These are phyloP conservation scores for Globisporangium apiculatum DNA, from an alignment of 352 stramenopile genomes.

Conservation along the genomic window DNA sequence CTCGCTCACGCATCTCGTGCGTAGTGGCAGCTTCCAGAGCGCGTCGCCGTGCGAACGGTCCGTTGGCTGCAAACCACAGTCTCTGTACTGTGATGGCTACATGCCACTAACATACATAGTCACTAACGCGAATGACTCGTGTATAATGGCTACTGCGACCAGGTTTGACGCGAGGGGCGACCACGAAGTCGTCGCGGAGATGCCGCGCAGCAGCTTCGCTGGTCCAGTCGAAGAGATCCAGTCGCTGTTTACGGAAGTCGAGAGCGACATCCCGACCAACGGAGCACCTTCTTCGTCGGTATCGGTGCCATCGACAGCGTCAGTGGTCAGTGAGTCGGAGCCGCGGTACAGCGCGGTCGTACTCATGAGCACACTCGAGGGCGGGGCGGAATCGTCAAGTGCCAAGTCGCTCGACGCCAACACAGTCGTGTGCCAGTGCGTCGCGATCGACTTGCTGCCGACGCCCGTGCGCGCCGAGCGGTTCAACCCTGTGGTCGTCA, in stretches of 20 bases:
- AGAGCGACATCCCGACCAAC: slow-evolving; percentile 7
- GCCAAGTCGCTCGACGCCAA: background rate
- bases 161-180: slow-evolving; percentile 10
- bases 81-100: background rate
- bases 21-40: slow-evolving; percentile 7
- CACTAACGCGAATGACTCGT: background rate
- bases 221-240: slow-evolving; percentile 7
- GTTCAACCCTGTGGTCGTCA: slow-evolving; percentile 31
- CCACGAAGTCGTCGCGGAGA: slow-evolving; percentile 2
- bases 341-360: slow-evolving; percentile 28
- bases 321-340: background rate
- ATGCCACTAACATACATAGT: too few relatives aligned
- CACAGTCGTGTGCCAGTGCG: slow-evolving; percentile 34
- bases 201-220: slow-evolving; percentile 4
- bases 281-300: background rate
- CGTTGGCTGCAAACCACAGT: background rate
- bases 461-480: slow-evolving; percentile 25
- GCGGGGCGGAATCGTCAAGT: background rate
- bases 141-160: background rate
- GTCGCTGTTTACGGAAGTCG: slow-evolving; percentile 11
- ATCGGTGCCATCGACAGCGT: too few relatives aligned
- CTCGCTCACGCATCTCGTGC: slow-evolving; percentile 8
- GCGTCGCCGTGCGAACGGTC: slow-evolving; percentile 13
- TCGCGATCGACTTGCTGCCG: slow-evolving; percentile 55
- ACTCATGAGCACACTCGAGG: slow-evolving; percentile 15